Evolutionary conservation across 148 eudicot genomes (phyloP), one percentile per base, ranked within the genome.

Genomic region (Cornus controversa): DNA sequence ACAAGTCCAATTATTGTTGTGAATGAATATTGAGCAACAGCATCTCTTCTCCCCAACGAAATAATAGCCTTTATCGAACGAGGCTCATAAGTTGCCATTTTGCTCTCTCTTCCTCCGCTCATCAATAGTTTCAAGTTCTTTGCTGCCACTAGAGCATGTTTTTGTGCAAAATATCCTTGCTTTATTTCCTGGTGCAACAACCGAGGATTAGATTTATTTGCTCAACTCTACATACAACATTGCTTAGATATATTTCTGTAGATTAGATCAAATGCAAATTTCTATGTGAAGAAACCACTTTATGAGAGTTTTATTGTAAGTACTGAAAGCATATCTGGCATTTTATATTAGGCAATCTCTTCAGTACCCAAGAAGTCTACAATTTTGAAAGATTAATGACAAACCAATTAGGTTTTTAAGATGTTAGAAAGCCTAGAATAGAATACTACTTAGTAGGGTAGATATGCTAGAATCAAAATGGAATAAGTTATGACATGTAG

Each of bases 1-100:
- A 78, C 62, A n/a, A 77, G 70, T 74, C 92, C 93, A 45, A 79
- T 86, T 20, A 83, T 16, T 11, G 93, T 90, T 47, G 87, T 50
- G 50, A 78, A 78, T 1, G 84, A 84, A 67, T 81, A 82, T 74
- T 88, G 88, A 45, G 91, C 91, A 25, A 90, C 86, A 2, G 80
- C 91, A 50, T 86, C 89, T 18, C 74, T 80, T 73, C 91, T 86
- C 28, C 94, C 94, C 66, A 90, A 78, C 1, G 94, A 88, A n/a
- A 90, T 91, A 54, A 90, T 71, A 5, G 85, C 87, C 28, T 78
- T 78, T n/a, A 40, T 31, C 8, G 84, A 67, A 62, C 54, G 66
- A 25, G 90, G 77, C 78, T 83, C 67, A 70, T 90, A 88, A 13
- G 29, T 88, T 11, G 79, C 84, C 90, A 90, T 71, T 66, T 88